These are phyloP conservation scores for Aspergillus affinis DNA, from an alignment of 495 filamentous ascomycete species.

Conservation along the genomic window DNA sequence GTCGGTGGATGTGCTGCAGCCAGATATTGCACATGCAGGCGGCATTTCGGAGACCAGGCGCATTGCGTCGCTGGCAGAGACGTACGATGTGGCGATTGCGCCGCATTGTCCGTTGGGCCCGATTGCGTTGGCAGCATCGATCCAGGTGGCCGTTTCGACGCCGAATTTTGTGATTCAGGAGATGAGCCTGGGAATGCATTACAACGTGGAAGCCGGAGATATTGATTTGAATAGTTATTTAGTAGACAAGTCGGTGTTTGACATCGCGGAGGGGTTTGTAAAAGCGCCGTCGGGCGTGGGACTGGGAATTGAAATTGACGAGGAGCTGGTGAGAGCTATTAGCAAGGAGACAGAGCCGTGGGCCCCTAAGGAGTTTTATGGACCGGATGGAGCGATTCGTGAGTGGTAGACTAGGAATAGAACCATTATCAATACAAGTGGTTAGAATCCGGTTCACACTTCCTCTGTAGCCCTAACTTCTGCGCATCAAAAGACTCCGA, in stretches of 20 bases:
- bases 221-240: constrained; percentile 69
- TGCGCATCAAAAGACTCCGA: no score
- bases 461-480: not conserved
- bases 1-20: constrained; percentile 74
- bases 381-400: constrained; percentile 68
- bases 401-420: constrained; percentile 60
- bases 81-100: constrained; percentile 76
- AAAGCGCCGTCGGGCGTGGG: constrained; percentile 60
- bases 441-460: not conserved
- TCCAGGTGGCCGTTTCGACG: constrained; percentile 65
- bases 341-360: constrained; percentile 56
- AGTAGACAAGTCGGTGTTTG: constrained; percentile 62
- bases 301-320: constrained; percentile 75
- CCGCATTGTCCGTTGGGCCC: constrained; percentile 80
- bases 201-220: constrained; percentile 63
- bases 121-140: constrained; percentile 70
- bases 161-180: constrained; percentile 81
- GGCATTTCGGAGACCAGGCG: constrained; percentile 72
- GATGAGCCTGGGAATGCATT: constrained; percentile 81
- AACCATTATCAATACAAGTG: not conserved
- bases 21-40: constrained; percentile 75
- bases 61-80: constrained; percentile 72
- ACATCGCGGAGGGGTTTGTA: constrained; percentile 69
- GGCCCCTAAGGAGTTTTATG: constrained; percentile 63
- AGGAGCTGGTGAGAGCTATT: constrained; percentile 59